Conservation (phyloP, 352 stramenopile species). For the Globisporangium rhizosaccharum region DNA sequence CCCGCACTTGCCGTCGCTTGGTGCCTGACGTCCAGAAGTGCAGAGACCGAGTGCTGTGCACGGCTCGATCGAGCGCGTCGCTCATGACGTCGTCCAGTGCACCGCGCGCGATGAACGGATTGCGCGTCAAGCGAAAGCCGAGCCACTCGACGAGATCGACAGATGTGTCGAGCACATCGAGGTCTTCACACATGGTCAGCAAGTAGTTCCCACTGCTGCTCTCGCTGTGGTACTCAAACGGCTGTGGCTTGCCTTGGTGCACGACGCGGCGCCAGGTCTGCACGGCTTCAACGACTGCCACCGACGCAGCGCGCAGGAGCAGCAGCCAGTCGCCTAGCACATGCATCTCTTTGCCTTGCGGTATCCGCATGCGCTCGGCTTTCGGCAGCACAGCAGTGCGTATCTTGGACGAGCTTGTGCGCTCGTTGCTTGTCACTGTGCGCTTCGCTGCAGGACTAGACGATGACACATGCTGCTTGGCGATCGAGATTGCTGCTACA, state of each 20-base stretch:
- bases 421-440: background rate
- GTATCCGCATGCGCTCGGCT: conserved; percentile 6
- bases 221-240: conserved; percentile 27
- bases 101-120: conserved; percentile 43
- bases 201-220: conserved; percentile 34
- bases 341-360: conserved; percentile 41
- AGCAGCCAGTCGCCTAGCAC: conserved; percentile 52
- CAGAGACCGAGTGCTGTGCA: conserved; percentile 18
- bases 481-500: too few relatives aligned
- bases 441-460: background rate
- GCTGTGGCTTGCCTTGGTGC: conserved; percentile 26
- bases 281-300: conserved; percentile 53
- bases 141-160: conserved; percentile 45
- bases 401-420: background rate
- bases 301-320: conserved; percentile 39
- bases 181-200: conserved; percentile 45
- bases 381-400: background rate
- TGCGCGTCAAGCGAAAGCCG: conserved; percentile 41
- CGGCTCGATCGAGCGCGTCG: conserved; percentile 5
- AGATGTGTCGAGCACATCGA: conserved; percentile 42
- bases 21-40: conserved; percentile 25
- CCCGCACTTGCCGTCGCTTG: conserved; percentile 16
- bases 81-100: conserved; percentile 26
- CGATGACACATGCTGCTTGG: background rate
- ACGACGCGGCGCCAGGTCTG: conserved; percentile 30